Evolutionary conservation across 1,284 basidiomycete species (phyloP).

Genomic region (Malassezia globosa): DNA sequence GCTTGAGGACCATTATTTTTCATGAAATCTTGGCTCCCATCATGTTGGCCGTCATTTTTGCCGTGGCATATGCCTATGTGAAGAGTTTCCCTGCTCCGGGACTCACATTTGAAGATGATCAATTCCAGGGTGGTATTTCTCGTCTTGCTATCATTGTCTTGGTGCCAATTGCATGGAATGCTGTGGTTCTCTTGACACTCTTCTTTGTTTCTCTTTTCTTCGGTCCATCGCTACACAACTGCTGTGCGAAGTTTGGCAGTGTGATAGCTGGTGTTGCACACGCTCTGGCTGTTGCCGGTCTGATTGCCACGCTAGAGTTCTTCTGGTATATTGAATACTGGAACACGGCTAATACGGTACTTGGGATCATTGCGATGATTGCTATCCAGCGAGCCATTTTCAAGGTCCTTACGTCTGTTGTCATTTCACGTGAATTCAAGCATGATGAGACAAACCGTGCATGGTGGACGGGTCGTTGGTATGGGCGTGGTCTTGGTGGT

Average conservation of each 20-base stretch:
- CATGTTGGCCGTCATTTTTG: conserved; percentile 41
- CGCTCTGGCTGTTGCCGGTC: conserved; percentile 40
- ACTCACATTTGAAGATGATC: conserved; percentile 53
- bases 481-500: conserved; percentile 44
- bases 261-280: conserved; percentile 45
- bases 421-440: conserved; percentile 46
- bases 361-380: conserved; percentile 48
- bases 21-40: conserved; percentile 43
- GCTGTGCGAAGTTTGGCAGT: conserved; percentile 47
- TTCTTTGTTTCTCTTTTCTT: conserved; percentile 86
- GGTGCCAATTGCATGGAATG: conserved; percentile 92
- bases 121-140: conserved; percentile 60
- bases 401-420: conserved; percentile 44
- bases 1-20: conserved; percentile 43
- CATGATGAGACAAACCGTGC: conserved; percentile 48
- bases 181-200: conserved; percentile 67
- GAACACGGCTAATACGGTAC: conserved; percentile 73
- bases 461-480: conserved; percentile 47
- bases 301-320: conserved; percentile 35
- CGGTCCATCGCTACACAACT: conserved; percentile 74
- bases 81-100: conserved; percentile 35
- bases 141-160: conserved; percentile 85
- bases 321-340: conserved; percentile 90
- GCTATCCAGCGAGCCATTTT: conserved; percentile 46
- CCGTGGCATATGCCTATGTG: conserved; percentile 46